These are phyloP conservation scores for Starmerella floricola DNA, from an alignment of 805 yeast genomes.

Conservation along the genomic window DNA sequence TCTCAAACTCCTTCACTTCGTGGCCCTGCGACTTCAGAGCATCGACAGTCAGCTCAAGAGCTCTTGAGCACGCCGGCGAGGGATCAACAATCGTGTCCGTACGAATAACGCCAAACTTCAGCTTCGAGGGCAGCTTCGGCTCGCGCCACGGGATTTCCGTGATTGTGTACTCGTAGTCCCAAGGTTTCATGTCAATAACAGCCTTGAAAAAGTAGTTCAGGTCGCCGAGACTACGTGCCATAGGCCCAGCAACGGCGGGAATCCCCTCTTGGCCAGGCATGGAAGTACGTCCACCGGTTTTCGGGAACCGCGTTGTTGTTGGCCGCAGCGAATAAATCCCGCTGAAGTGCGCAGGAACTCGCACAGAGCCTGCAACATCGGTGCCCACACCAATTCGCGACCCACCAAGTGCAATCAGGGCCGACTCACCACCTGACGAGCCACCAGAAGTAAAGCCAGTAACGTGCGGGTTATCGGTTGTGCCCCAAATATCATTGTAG, in stretches of 20 bases:
- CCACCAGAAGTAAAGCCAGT: slow-evolving; percentile 41
- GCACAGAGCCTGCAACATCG: slow-evolving; percentile 47
- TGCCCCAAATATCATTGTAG: slow-evolving; percentile 44
- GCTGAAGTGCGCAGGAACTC: slow-evolving; percentile 43
- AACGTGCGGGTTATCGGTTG: slow-evolving; percentile 39
- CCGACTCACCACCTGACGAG: slow-evolving; percentile 44
- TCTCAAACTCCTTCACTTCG: slow-evolving; percentile 35
- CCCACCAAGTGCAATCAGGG: slow-evolving; percentile 37
- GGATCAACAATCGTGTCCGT: slow-evolving; percentile 41
- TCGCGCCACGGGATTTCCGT: slow-evolving; percentile 43
- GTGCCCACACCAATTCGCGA: slow-evolving; percentile 43
- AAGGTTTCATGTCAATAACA: slow-evolving; percentile 40
- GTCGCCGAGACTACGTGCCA: slow-evolving; percentile 40
- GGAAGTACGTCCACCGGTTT: slow-evolving; percentile 31
- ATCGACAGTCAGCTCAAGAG: slow-evolving; percentile 31
- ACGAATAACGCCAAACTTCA: slow-evolving; percentile 39
- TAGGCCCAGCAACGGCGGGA: slow-evolving; percentile 25
- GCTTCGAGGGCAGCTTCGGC: slow-evolving; percentile 31
- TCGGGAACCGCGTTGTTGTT: slow-evolving; percentile 40
- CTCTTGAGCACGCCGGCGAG: slow-evolving; percentile 37
- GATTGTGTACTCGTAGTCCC: slow-evolving; percentile 38
- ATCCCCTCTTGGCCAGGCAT: slow-evolving; percentile 38
- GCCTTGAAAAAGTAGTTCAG: slow-evolving; percentile 39
- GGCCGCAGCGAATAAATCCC: slow-evolving; percentile 42
- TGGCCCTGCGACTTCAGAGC: slow-evolving; percentile 37